Base-by-base conservation (phyloP, 139 green algal genomes). In the Chlamydomonas schloesseri region DNA sequence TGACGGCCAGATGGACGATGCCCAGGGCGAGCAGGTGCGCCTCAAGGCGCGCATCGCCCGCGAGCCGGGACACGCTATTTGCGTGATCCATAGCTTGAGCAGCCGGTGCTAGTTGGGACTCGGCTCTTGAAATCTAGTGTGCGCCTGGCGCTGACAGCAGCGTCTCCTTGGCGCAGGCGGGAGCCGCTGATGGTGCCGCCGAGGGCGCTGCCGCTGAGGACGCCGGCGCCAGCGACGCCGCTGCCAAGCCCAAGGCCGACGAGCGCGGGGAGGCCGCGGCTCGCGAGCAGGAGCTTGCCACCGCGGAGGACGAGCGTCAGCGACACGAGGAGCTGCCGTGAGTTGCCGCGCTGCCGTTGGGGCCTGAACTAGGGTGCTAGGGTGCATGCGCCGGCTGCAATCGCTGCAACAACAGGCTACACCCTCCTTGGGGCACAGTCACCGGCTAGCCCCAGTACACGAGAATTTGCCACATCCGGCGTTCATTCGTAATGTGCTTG, bases 281-380 rank as follows among this genome's bases (percentile, higher is more conserved):
- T 17, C 53, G 67, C 20, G 81, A 87, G 81, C 81, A 87, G 69
- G 69, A 87, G 70, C 55, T 68, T 10, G 81, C 69, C 17, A 87
- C 67, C 1, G 79, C 79, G 1, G 79, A 85, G 79, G 79, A 85
- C 6, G 79, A 85, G 79, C 64, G 64, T 10, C 79, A 85, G 65
- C 47, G 79, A 6, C 53, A 85, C 67, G 62, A 85, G 67, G 79
- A 84, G 76, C 76, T 73, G 64, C 60, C 34, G 77, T 83, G 64
- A 62, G 77, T 70, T n/a, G n/a, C n/a, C n/a, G n/a, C n/a, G n/a
- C n/a, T n/a, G n/a, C n/a, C n/a, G n/a, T n/a, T n/a, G n/a, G n/a
- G n/a, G n/a, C n/a, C n/a, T n/a, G n/a, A n/a, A n/a, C n/a, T n/a
- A n/a, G n/a, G n/a, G n/a, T n/a, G n/a, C n/a, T n/a, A n/a, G n/a